These are phyloP conservation scores for Cystobasidium pallidum DNA, from an alignment of 1,284 basidiomycete genomes.

Conservation along the genomic window DNA sequence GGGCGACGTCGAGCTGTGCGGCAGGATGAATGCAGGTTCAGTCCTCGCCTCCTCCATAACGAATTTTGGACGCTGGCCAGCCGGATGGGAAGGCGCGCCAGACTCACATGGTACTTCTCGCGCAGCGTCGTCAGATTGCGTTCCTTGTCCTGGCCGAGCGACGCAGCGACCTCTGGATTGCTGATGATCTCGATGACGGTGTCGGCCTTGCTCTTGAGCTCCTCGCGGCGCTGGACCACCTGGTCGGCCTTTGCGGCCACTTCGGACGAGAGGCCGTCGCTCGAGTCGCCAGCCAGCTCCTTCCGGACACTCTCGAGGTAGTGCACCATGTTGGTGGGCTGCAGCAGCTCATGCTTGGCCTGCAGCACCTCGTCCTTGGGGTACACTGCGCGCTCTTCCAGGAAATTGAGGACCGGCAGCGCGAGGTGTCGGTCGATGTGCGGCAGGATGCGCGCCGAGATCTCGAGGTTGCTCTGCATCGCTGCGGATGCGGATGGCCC, in stretches of 20 bases:
- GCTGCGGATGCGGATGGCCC: slow-evolving; percentile 23
- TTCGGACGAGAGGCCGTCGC: slow-evolving; percentile 4
- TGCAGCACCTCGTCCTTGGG: slow-evolving; percentile 73
- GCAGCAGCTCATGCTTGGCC: slow-evolving; percentile 95
- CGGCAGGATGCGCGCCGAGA: slow-evolving; percentile 67
- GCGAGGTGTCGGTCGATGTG: slow-evolving; percentile 93
- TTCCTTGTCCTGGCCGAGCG: slow-evolving; percentile 89
- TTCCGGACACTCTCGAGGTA: slow-evolving; percentile 60
- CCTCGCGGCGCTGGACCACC: slow-evolving; percentile 70
- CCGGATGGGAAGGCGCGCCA: not conserved
- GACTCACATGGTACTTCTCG: slow-evolving; percentile 83
- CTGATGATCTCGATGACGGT: slow-evolving; percentile 93
- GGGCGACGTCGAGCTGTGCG: slow-evolving; percentile 80
- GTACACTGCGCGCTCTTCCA: slow-evolving; percentile 73
- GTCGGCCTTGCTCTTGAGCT: slow-evolving; percentile 85
- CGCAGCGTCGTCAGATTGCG: slow-evolving; percentile 93
- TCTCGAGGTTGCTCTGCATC: slow-evolving; percentile 60
- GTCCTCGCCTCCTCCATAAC: not conserved
- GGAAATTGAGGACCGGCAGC: slow-evolving; percentile 86
- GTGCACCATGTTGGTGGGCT: slow-evolving; percentile 95
- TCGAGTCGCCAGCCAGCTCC: slow-evolving; percentile 47
- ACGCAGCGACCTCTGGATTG: slow-evolving; percentile 90
- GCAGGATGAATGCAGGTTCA: not conserved
- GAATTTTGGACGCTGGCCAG: slow-evolving; percentile 17
- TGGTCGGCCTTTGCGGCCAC: slow-evolving; percentile 66